Percentiles rank a stretch among this genome's conserved stretches.
phyloP scores from a whole-genome alignment of 169 alveolate species.

The Sarcocystis neurona region DNA sequence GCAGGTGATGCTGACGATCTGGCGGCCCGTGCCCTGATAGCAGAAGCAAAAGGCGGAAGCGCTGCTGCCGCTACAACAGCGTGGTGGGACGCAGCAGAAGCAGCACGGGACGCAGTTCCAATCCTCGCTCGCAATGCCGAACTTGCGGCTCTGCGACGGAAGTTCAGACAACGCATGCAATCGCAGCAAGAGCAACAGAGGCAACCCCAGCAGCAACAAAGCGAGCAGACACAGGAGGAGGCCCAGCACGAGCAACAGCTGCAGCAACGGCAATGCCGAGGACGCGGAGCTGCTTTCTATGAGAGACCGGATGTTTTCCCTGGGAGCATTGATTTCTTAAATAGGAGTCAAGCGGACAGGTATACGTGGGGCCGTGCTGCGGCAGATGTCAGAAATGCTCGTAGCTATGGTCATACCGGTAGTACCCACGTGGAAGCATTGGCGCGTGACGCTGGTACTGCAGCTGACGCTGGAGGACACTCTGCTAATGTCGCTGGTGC shows the following conservation, averaged over 20 bases:
- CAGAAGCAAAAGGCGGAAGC: not conserved
- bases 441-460: too few species aligned
- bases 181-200: not conserved
- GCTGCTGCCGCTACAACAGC: not conserved
- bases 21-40: slow-evolving; percentile 14
- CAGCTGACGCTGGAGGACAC: too few species aligned
- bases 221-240: not conserved
- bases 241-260: too few species aligned
- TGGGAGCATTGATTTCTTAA: too few species aligned
- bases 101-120: slow-evolving; percentile 6
- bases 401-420: too few species aligned
- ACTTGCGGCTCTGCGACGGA: slow-evolving; percentile 27
- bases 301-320: too few species aligned
- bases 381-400: too few species aligned
- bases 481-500: not conserved
- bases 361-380: too few species aligned
- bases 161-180: not conserved
- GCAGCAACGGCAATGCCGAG: not conserved
- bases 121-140: slow-evolving; percentile 23
- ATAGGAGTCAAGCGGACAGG: too few species aligned
- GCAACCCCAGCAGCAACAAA: slow-evolving; percentile 29
- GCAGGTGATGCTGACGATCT: not conserved
- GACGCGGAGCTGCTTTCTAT: too few species aligned
- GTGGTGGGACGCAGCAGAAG: not conserved
- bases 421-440: too few species aligned